phyloP scores from a whole-genome alignment of 139 green algal species.

The Chlorella sp. region DNA sequence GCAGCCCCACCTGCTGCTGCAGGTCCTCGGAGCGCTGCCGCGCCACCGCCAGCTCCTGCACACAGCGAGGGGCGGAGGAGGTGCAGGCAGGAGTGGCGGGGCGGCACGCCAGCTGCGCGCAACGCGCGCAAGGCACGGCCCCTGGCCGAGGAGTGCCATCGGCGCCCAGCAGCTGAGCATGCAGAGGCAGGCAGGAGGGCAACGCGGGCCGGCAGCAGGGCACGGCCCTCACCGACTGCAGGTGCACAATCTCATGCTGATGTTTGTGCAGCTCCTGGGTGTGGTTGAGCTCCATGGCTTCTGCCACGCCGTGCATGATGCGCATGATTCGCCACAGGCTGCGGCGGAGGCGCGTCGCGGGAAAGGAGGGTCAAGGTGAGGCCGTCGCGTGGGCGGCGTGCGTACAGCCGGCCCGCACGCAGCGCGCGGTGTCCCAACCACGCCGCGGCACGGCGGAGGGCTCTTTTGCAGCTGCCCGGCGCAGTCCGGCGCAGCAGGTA shows the following conservation, averaged over 20 bases:
- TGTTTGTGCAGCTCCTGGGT: not conserved
- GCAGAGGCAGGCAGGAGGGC: not conserved
- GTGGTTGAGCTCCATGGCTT: constrained; percentile 22
- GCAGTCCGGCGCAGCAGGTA: too few species aligned
- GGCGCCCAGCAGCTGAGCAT: too few species aligned
- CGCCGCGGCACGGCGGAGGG: too few species aligned
- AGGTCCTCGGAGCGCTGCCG: constrained; percentile 5
- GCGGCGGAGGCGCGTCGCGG: not conserved
- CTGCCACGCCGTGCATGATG: constrained; percentile 22
- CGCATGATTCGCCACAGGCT: constrained; percentile 22
- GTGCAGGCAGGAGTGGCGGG: not conserved
- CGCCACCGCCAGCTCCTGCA: constrained; percentile 10
- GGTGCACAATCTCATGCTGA: not conserved
- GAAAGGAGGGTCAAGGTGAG: not conserved
- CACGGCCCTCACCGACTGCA: constrained; percentile 7
- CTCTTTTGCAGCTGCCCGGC: too few species aligned
- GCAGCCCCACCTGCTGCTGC: constrained; percentile 12
- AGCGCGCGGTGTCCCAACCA: too few species aligned
- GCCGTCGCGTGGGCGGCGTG: not conserved
- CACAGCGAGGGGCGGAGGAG: not conserved
- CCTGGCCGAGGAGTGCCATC: too few species aligned
- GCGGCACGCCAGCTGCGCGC: not conserved
- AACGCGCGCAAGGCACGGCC: too few species aligned
- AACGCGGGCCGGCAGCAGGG: not conserved
- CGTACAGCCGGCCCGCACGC: too few species aligned